Evolutionary conservation across 176 grass and related monocot genomes (phyloP).

Genomic region (Aegilops sharonensis): DNA sequence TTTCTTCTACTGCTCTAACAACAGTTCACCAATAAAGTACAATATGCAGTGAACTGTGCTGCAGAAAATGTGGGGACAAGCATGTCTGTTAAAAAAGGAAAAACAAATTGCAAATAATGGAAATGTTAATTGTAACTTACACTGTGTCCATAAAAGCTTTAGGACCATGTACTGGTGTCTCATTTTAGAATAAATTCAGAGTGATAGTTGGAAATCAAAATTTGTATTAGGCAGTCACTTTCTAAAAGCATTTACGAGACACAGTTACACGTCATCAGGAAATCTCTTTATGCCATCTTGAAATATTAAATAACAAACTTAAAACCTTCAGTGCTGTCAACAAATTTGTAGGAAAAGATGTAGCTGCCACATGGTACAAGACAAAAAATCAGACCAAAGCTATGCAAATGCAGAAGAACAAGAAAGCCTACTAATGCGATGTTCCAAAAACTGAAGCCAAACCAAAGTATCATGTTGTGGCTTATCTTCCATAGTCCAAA

Average conservation of each 20-base stretch:
- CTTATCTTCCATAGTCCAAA: conserved; percentile 10
- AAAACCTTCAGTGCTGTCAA: not conserved
- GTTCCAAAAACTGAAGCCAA: conserved; percentile 1
- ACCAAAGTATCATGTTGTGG: not conserved
- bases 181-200: not conserved
- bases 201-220: conserved; percentile 4
- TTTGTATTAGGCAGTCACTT: not conserved
- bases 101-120: not conserved
- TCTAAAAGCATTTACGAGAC: not conserved
- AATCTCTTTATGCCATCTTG: not conserved
- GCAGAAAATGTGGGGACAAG: not conserved
- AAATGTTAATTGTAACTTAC: conserved; percentile 16
- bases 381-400: conserved; percentile 1
- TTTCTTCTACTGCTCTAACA: conserved; percentile 23
- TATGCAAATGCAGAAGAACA: not conserved
- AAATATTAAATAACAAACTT: not conserved
- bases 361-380: conserved; percentile 1
- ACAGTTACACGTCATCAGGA: conserved; percentile 3
- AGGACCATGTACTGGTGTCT: conserved; percentile 13
- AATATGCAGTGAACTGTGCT: conserved; percentile 11
- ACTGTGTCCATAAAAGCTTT: not conserved
- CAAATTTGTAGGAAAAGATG: conserved; percentile 13
- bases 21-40: conserved; percentile 29
- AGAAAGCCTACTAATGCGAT: conserved; percentile 9
- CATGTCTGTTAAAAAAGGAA: not conserved